Evolutionary conservation across 495 filamentous ascomycete genomes (phyloP), one percentile per base, ranked within the genome.

Genomic region (Daldinia decipiens): DNA sequence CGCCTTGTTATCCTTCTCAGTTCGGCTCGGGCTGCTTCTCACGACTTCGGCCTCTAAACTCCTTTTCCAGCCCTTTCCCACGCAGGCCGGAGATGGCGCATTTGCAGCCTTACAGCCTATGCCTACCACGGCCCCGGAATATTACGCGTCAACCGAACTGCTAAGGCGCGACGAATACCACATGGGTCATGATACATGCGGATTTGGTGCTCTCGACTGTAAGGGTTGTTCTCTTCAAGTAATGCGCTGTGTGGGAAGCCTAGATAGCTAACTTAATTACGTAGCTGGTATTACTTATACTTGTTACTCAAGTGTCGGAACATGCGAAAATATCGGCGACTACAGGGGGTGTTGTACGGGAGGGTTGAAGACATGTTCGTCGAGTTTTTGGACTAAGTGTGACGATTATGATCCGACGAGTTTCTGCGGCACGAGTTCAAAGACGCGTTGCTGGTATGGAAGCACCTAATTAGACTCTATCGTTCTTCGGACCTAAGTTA

Each of bases 161-260:
- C 17, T 72, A n/a, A 59, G 54, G 60, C 70, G 70, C 2, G 54
- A 71, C 15, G 59, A 32, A 21, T 68, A 62, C 19, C 32, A 31
- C 17, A 64, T 72, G 70, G 70, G 65, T 8, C 65, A 72, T 32
- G 65, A 72, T 65, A 72, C 70, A 4, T 72, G 70, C 31, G 70
- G 70, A 8, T 72, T 68, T 39, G 70, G 65, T 26, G 27, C 70
- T 17, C 36, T 65, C 4, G 29, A 72, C 50, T 13, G 68, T 71
- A 39, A 29, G 68, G 26, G 34, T 24, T 9, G 29, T 15, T n/a
- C 11, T 17, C 45, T 17, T 17, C 2, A 9, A 61, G 15, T 3
- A 29, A 19, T 26, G 34, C 19, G 6, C 11, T 4, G 21, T 0
- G 38, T 51, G 1, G 29, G 0, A 38, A 39, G 40, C 45, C 21